phyloP scores from a whole-genome alignment of 441 rosid genomes.

The Pelargonium cotyledonis region DNA sequence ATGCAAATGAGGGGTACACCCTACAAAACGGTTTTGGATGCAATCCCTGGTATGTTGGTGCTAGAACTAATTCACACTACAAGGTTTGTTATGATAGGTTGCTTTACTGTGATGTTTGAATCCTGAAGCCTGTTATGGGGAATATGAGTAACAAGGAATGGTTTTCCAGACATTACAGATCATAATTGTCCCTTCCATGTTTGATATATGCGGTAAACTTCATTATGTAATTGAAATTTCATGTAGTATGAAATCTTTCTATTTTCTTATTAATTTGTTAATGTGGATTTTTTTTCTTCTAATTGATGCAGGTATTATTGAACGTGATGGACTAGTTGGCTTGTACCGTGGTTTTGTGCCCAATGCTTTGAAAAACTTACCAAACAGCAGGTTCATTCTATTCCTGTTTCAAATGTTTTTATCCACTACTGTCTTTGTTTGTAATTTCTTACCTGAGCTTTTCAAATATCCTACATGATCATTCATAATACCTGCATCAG shows the following conservation, averaged over 20 bases:
- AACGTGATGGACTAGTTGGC: constrained; percentile 76
- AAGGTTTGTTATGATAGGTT: too few relatives aligned
- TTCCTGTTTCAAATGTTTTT: background rate
- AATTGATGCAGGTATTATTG: constrained; percentile 54
- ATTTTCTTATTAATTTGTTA: background rate
- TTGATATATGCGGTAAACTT: background rate
- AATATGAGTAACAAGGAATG: too few relatives aligned
- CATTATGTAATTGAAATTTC: background rate
- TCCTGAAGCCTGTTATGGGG: too few relatives aligned
- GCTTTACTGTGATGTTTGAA: too few relatives aligned
- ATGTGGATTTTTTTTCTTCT: constrained; percentile 5
- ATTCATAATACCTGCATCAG: too few relatives aligned
- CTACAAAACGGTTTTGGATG: constrained; percentile 75
- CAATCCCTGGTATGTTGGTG: constrained; percentile 54
- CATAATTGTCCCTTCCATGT: background rate
- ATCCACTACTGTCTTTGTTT: background rate
- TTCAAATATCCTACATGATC: background rate
- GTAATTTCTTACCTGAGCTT: background rate
- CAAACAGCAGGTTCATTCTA: constrained; percentile 77
- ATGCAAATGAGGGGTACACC: constrained; percentile 94
- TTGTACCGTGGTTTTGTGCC: constrained; percentile 90
- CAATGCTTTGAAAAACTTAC: constrained; percentile 88
- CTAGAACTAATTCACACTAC: background rate
- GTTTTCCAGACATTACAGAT: background rate
- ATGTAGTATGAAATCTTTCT: background rate